Evolutionary conservation across 208 protist genomes (phyloP).

Genomic region (Leishmania tarentolae): DNA sequence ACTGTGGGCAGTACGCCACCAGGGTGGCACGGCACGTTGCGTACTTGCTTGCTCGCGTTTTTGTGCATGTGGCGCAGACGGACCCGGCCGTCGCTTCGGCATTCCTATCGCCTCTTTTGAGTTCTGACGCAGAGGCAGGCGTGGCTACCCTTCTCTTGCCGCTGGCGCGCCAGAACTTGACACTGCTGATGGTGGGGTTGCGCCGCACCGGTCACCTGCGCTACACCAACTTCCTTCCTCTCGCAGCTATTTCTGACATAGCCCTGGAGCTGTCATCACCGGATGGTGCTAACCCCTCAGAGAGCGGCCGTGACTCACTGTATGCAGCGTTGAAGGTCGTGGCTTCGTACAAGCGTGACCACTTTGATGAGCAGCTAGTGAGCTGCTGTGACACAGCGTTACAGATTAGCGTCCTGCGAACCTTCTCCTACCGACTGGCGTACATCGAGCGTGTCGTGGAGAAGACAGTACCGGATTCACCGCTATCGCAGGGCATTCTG

Average conservation of each 20-base stretch:
- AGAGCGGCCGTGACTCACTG: conserved; percentile 36
- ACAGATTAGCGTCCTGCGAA: conserved; percentile 61
- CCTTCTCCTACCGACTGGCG: conserved; percentile 38
- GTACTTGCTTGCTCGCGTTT: conserved; percentile 53
- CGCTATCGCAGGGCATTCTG: conserved; percentile 35
- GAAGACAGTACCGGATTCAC: conserved; percentile 41
- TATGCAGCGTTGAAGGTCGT: conserved; percentile 47
- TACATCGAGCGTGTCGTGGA: conserved; percentile 60
- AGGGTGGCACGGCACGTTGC: conserved; percentile 60
- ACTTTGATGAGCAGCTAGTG: conserved; percentile 36
- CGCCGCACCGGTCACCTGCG: conserved; percentile 37
- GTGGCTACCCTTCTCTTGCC: conserved; percentile 56
- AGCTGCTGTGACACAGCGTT: conserved; percentile 40
- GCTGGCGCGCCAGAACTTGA: conserved; percentile 67
- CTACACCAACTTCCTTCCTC: conserved; percentile 43
- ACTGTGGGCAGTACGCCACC: conserved; percentile 39
- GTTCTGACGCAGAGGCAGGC: conserved; percentile 12
- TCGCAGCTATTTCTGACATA: conserved; percentile 71
- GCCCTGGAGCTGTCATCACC: conserved; percentile 39
- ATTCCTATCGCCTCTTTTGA: conserved; percentile 31
- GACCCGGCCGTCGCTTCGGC: conserved; percentile 27
- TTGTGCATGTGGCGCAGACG: conserved; percentile 34
- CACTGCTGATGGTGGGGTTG: conserved; percentile 54
- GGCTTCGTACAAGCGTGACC: conserved; percentile 27
- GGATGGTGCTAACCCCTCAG: conserved; percentile 28